Percentiles rank a stretch among this genome's conserved stretches.
Evolutionary conservation across 768 basidiomycete genomes (phyloP).

Genomic region (Daedaleopsis nitida): DNA sequence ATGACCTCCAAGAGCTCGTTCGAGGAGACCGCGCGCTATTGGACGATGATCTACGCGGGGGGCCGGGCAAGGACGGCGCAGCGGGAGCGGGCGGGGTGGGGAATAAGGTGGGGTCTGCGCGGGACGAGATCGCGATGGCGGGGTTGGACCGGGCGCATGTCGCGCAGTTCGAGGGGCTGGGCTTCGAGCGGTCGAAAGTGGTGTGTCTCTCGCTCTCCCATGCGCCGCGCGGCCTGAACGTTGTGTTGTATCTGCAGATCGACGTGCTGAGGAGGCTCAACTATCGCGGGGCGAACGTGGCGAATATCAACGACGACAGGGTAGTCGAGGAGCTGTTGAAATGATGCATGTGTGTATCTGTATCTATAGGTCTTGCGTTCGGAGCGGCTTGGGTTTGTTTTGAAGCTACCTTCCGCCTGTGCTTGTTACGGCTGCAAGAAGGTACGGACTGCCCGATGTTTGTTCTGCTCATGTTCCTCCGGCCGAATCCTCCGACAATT

Average conservation of each 20-base stretch:
- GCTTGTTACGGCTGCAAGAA: too few relatives aligned
- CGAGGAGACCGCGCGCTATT: conserved; percentile 90
- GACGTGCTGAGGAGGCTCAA: conserved; percentile 87
- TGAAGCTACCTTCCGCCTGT: too few relatives aligned
- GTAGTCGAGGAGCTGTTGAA: conserved; percentile 87
- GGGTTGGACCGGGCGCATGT: conserved; percentile 86
- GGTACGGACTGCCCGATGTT: too few relatives aligned
- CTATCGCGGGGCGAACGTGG: conserved; percentile 81
- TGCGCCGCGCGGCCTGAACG: too few relatives aligned
- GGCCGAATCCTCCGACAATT: too few relatives aligned
- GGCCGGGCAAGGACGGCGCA: conserved; percentile 54
- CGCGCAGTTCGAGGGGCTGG: conserved; percentile 78
- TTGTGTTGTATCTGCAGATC: conserved; percentile 49
- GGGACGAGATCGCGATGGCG: conserved; percentile 63
- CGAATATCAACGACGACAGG: conserved; percentile 79
- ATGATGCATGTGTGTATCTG: conserved; percentile 30
- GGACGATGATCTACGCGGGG: conserved; percentile 91
- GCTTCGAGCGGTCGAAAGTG: conserved; percentile 82
- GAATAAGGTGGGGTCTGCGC: conserved; percentile 19
- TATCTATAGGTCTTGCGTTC: background rate
- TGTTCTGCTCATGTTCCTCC: too few relatives aligned
- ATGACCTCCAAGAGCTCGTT: conserved; percentile 86
- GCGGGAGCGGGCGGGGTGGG: conserved; percentile 17
- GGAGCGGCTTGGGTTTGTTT: too few relatives aligned
- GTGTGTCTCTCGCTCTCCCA: conserved; percentile 39